These are phyloP conservation scores for Colletotrichum sp. DNA, from an alignment of 2,329 filamentous ascomycete genomes.

Conservation along the genomic window DNA sequence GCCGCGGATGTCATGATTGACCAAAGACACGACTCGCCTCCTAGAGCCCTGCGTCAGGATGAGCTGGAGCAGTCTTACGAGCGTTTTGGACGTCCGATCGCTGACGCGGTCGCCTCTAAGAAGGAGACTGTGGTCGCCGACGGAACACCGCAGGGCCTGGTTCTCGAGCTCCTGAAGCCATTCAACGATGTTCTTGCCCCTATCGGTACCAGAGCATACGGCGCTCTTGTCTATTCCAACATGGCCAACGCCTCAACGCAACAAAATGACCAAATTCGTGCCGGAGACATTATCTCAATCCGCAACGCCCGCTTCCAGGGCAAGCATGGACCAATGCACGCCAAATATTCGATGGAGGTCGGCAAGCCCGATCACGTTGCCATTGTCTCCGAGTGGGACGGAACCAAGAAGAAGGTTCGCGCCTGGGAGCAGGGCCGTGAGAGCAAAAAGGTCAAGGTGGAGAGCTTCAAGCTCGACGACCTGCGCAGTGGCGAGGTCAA, in stretches of 20 bases:
- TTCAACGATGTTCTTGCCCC: constrained; percentile 78
- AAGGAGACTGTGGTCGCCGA: constrained; percentile 85
- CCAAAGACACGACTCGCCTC: constrained; percentile 86
- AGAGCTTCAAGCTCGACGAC: constrained; percentile 94
- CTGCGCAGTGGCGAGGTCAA: constrained; percentile 92
- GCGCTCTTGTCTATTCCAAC: constrained; percentile 92
- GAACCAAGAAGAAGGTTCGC: constrained; percentile 95
- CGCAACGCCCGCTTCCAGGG: constrained; percentile 95
- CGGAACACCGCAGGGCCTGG: constrained; percentile 77
- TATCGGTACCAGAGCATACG: constrained; percentile 88
- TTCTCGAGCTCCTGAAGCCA: constrained; percentile 79
- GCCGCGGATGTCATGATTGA: constrained; percentile 76
- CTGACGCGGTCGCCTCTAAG: constrained; percentile 70
- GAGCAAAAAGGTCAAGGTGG: constrained; percentile 89
- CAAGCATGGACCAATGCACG: constrained; percentile 93
- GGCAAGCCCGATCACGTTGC: constrained; percentile 90
- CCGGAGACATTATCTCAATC: constrained; percentile 91
- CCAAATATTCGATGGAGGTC: constrained; percentile 88
- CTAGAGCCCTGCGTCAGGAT: constrained; percentile 83
- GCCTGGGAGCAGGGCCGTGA: constrained; percentile 96
- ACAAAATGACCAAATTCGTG: constrained; percentile 89
- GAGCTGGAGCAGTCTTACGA: constrained; percentile 88
- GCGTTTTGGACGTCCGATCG: constrained; percentile 79
- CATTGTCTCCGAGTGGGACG: constrained; percentile 95
- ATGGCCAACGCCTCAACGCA: constrained; percentile 91